Percentiles rank a stretch among this genome's conserved stretches.
Evolutionary conservation across 169 alveolate species (phyloP).

Genomic region (Plasmodium vivax): DNA sequence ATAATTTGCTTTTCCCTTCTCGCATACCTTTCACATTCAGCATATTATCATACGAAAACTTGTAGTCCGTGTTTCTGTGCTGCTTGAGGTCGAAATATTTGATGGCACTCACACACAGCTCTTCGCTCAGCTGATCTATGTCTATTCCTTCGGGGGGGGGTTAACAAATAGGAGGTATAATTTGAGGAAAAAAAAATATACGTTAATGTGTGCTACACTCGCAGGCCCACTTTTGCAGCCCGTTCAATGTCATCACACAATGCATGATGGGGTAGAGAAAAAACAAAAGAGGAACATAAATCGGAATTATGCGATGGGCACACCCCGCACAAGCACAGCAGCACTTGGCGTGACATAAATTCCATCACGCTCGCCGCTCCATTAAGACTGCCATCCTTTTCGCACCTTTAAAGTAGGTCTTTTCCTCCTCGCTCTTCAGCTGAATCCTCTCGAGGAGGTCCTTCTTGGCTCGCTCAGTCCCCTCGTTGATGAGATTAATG

Average conservation of each 20-base stretch:
- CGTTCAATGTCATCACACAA: not conserved
- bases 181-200: not conserved
- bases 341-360: not conserved
- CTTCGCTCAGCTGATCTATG: constrained; percentile 91
- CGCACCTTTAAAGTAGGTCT: constrained; percentile 57
- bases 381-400: not conserved
- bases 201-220: not conserved
- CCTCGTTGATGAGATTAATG: constrained; percentile 96
- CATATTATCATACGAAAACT: constrained; percentile 97
- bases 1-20: not conserved
- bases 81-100: constrained; percentile 98
- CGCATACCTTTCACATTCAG: constrained; percentile 96
- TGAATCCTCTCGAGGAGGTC: constrained; percentile 88
- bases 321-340: not conserved
- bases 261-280: not conserved
- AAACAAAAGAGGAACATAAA: not conserved
- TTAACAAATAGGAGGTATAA: not conserved
- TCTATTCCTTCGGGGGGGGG: constrained; percentile 83
- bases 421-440: constrained; percentile 80
- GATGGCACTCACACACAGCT: constrained; percentile 97
- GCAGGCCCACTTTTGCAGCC: not conserved
- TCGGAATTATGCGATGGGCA: not conserved
- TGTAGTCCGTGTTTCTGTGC: constrained; percentile 94
- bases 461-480: constrained; percentile 93
- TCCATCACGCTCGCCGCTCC: not conserved